Conservation (phyloP, 2,329 filamentous ascomycete genomes). For the Monosporascus sp. region DNA sequence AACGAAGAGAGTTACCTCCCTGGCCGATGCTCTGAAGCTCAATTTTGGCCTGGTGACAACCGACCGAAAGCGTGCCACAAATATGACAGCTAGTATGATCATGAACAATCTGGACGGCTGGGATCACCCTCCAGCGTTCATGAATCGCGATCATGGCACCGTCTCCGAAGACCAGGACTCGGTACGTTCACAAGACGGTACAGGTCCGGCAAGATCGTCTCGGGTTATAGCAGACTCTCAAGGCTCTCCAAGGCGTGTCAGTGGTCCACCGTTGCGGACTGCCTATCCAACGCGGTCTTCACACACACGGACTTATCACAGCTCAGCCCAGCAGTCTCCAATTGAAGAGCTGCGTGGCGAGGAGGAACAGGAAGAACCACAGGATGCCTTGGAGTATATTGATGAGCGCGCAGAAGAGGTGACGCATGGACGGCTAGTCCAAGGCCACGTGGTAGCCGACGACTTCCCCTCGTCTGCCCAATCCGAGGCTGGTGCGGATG, state of each 20-base stretch:
- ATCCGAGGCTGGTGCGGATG: constrained; percentile 59
- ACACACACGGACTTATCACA: constrained; percentile 22
- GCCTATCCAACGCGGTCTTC: constrained; percentile 22
- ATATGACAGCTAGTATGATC: constrained; percentile 75
- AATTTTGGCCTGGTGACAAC: constrained; percentile 97
- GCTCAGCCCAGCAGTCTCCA: constrained; percentile 29
- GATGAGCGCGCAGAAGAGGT: constrained; percentile 84
- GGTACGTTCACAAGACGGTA: constrained; percentile 18
- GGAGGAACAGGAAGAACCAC: constrained; percentile 32
- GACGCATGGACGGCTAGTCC: constrained; percentile 82
- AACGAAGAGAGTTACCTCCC: constrained; percentile 91
- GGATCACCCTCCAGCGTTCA: constrained; percentile 17
- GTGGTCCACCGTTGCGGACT: constrained; percentile 25
- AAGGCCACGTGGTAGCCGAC: constrained; percentile 93
- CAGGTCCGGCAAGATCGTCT: constrained; percentile 17
- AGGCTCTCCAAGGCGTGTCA: constrained; percentile 36
- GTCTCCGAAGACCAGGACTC: constrained; percentile 18
- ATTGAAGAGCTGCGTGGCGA: constrained; percentile 31
- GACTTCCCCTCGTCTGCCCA: constrained; percentile 75
- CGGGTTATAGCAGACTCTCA: constrained; percentile 33
- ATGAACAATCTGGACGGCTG: constrained; percentile 60
- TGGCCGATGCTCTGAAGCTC: constrained; percentile 92
- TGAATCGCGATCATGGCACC: constrained; percentile 18
- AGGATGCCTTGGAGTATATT: constrained; percentile 51
- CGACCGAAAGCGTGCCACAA: constrained; percentile 60